These are phyloP conservation scores for Eutypella sp. DNA, from an alignment of 2,329 filamentous ascomycete species.

Conservation along the genomic window DNA sequence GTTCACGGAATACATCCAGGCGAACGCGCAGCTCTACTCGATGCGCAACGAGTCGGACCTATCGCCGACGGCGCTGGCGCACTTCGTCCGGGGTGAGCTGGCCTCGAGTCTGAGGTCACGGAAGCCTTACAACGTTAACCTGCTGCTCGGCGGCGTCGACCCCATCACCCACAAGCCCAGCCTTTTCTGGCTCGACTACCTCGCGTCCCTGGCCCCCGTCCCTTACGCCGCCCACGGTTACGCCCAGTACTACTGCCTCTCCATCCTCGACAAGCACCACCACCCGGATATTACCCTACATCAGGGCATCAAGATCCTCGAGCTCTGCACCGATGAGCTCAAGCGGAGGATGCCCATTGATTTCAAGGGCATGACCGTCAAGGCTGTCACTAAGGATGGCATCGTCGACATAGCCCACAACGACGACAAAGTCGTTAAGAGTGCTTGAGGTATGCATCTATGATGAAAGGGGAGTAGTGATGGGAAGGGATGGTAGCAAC, in stretches of 20 bases:
- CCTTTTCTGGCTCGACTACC: slow-evolving; percentile 96
- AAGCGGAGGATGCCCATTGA: slow-evolving; percentile 96
- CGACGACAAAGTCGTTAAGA: slow-evolving; percentile 67
- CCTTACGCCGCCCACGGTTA: slow-evolving; percentile 98
- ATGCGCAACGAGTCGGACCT: slow-evolving; percentile 97
- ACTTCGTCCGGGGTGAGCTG: slow-evolving; percentile 91
- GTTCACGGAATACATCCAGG: slow-evolving; percentile 99
- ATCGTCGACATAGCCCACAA: slow-evolving; percentile 81
- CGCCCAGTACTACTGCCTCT: slow-evolving; percentile 98
- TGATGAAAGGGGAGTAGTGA: too few relatives aligned
- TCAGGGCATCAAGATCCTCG: slow-evolving; percentile 85
- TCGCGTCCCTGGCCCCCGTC: slow-evolving; percentile 79
- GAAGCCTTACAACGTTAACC: slow-evolving; percentile 95
- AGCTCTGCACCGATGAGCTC: slow-evolving; percentile 93
- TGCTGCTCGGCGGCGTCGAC: slow-evolving; percentile 90
- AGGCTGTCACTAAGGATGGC: slow-evolving; percentile 92
- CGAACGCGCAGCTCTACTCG: slow-evolving; percentile 94
- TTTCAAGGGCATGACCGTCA: slow-evolving; percentile 95
- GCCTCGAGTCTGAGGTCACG: slow-evolving; percentile 85
- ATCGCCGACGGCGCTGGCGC: slow-evolving; percentile 79
- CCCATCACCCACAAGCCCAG: slow-evolving; percentile 85
- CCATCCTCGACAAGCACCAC: slow-evolving; percentile 97
- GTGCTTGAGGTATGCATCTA: slow-evolving; percentile 46
- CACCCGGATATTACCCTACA: slow-evolving; percentile 88
- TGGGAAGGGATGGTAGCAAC: too few relatives aligned